Evolutionary conservation across 139 green algal genomes (phyloP).

Genomic region (Micromonas commoda): DNA sequence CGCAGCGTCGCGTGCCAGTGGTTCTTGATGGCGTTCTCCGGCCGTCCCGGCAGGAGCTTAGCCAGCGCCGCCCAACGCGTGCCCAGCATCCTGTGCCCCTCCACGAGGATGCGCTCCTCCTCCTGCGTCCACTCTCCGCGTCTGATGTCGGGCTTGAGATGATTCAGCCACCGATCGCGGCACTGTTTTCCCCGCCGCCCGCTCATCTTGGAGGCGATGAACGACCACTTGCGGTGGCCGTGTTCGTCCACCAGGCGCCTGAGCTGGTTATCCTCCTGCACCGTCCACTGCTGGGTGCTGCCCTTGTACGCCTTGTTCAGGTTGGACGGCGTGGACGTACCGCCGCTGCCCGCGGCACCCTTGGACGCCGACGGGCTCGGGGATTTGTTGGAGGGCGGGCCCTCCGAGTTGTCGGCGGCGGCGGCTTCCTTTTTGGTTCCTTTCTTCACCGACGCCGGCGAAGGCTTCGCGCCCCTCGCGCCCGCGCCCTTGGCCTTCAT

Average conservation of each 20-base stretch:
- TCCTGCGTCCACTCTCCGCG: constrained; percentile 33
- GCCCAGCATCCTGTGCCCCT: constrained; percentile 37
- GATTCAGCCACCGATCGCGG: constrained; percentile 51
- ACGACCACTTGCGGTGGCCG: constrained; percentile 35
- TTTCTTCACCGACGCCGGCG: too few species aligned
- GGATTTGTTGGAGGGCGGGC: too few species aligned
- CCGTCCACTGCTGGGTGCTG: constrained; percentile 4
- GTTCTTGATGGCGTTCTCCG: constrained; percentile 83
- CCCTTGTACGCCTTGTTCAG: too few species aligned
- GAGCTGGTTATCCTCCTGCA: constrained; percentile 35
- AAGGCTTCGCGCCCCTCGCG: too few species aligned
- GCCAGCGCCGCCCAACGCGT: constrained; percentile 60
- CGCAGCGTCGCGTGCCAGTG: constrained; percentile 68
- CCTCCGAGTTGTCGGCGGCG: too few species aligned
- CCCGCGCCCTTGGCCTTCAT: too few species aligned
- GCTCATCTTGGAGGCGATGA: constrained; percentile 32
- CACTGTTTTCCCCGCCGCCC: constrained; percentile 49
- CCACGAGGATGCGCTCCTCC: constrained; percentile 39
- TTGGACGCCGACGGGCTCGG: too few species aligned
- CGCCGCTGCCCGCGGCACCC: too few species aligned
- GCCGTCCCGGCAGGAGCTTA: constrained; percentile 56
- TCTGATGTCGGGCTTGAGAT: constrained; percentile 49
- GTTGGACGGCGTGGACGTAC: too few species aligned
- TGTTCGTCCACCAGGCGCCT: constrained; percentile 29
- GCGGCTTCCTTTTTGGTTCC: too few species aligned